Evolutionary conservation across 1,139 yeast species (phyloP).

Genomic region (Debaryomyces robertsiae): DNA sequence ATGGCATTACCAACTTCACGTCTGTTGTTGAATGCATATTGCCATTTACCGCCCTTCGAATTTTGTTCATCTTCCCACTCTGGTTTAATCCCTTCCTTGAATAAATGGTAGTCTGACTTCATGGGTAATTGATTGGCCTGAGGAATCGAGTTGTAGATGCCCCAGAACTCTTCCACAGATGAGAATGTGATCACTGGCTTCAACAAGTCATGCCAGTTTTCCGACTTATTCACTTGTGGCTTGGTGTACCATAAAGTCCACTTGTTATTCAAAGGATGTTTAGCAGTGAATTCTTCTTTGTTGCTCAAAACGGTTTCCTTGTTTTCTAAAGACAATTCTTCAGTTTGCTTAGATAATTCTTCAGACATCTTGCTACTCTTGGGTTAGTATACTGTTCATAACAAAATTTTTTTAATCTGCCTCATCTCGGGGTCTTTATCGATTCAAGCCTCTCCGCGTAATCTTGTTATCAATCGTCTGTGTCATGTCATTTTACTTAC

Average conservation of each 20-base stretch:
- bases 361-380: constrained; percentile 39
- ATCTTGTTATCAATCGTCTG: too few species aligned
- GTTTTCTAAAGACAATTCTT: constrained; percentile 53
- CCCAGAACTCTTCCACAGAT: constrained; percentile 99
- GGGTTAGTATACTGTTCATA: constrained; percentile 1
- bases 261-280: constrained; percentile 88
- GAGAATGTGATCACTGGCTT: constrained; percentile 91
- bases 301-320: constrained; percentile 63
- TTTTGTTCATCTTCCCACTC: constrained; percentile 97
- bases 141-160: constrained; percentile 92
- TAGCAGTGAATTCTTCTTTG: constrained; percentile 71
- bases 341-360: constrained; percentile 57
- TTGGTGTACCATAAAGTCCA: constrained; percentile 99
- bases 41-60: constrained; percentile 94
- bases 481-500: constrained; percentile 2
- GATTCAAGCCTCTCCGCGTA: too few species aligned
- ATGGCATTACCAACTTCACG: constrained; percentile 62
- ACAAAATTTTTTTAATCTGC: neutral
- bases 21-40: constrained; percentile 66
- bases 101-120: constrained; percentile 93
- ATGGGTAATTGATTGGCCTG: constrained; percentile 88
- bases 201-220: constrained; percentile 90
- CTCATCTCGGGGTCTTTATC: constrained; percentile 18
- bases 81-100: constrained; percentile 93
- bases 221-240: constrained; percentile 77